Conservation (phyloP, 805 yeast genomes). For the Spathaspora boniae region DNA sequence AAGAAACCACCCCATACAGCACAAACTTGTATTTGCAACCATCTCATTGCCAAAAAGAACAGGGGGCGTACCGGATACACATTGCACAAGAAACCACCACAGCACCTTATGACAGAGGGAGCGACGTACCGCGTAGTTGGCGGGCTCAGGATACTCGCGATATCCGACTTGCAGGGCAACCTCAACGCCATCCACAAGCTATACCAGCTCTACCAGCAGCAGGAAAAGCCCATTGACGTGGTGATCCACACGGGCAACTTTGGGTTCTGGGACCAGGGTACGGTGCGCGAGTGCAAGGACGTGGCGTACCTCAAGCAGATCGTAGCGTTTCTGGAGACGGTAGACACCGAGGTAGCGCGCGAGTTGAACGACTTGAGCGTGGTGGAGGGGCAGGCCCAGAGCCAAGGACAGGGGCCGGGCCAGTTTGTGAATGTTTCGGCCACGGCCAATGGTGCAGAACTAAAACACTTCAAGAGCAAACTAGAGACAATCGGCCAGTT, state of each 20-base stretch:
- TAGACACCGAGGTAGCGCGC: slow-evolving; percentile 46
- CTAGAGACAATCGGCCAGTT: slow-evolving; percentile 17
- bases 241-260: slow-evolving; percentile 75
- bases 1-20: no score
- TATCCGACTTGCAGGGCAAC: slow-evolving; percentile 31
- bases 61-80: no score
- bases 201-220: slow-evolving; percentile 10
- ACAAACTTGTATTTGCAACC: no score
- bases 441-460: slow-evolving; percentile 6
- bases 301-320: slow-evolving; percentile 56
- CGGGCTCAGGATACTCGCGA: slow-evolving; percentile 12
- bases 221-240: slow-evolving; percentile 19
- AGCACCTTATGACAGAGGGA: no score
- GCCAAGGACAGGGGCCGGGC: slow-evolving; percentile 1
- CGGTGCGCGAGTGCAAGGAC: slow-evolving; percentile 52
- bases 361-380: slow-evolving; percentile 52
- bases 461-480: slow-evolving; percentile 10
- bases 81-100: no score
- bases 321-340: slow-evolving; percentile 61
- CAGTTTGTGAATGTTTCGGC: not conserved
- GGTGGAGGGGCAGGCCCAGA: no score
- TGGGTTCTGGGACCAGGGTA: slow-evolving; percentile 66
- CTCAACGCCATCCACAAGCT: slow-evolving; percentile 15
- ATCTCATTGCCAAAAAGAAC: no score
- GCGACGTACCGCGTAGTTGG: no score